phyloP scores from a whole-genome alignment of 768 basidiomycete species.

The Suillus decipiens region DNA sequence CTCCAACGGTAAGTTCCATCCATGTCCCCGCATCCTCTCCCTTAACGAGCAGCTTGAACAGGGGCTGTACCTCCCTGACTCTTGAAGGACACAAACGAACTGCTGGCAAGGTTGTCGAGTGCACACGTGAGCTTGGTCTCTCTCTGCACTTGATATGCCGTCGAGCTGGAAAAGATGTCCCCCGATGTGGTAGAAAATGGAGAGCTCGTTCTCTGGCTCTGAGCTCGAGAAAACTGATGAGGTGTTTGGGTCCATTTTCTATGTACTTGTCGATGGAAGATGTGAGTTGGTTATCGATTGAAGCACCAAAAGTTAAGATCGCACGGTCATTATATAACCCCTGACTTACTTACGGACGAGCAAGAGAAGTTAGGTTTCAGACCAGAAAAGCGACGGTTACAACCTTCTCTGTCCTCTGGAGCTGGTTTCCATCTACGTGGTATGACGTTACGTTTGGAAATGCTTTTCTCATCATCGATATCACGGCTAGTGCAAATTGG shows the following conservation, averaged over 20 bases:
- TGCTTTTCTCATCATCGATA: background rate
- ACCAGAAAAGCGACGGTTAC: too few relatives aligned
- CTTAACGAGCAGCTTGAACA: background rate
- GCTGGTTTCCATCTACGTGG: background rate
- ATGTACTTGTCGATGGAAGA: background rate
- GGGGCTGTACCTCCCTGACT: background rate
- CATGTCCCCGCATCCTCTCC: background rate
- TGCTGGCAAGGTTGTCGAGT: background rate
- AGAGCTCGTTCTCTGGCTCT: background rate
- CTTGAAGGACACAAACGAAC: background rate
- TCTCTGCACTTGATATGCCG: background rate
- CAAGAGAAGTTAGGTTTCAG: too few relatives aligned
- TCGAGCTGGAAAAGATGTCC: background rate
- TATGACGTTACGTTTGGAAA: background rate
- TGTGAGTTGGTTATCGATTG: background rate
- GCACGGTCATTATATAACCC: background rate
- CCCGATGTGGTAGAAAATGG: background rate
- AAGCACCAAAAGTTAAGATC: background rate
- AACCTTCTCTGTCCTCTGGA: background rate
- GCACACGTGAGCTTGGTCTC: background rate
- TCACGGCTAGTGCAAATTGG: background rate
- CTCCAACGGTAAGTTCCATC: background rate
- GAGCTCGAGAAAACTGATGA: background rate
- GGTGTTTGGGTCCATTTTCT: background rate
- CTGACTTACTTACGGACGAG: background rate